A percentile compares a stretch with the other conserved stretches of the same genome.
Evolutionary conservation across 2,329 filamentous ascomycete species (phyloP).

Genomic region (Trichoderma guizhouense): DNA sequence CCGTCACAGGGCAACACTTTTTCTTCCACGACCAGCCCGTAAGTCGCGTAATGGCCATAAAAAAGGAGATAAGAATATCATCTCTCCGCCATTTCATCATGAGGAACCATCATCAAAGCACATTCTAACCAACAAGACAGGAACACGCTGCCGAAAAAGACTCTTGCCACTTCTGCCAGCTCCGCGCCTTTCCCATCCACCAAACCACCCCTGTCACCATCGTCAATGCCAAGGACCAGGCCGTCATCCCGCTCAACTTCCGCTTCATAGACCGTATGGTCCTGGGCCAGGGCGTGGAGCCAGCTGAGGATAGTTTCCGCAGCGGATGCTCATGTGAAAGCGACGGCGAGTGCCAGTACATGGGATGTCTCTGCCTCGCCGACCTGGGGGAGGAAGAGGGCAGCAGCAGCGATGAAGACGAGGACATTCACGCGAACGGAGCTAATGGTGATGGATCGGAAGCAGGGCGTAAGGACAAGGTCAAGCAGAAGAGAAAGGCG

Average conservation of each 20-base stretch:
- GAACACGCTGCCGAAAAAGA: slow-evolving; percentile 35
- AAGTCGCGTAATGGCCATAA: background rate
- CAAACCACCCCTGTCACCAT: slow-evolving; percentile 55
- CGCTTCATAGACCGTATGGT: slow-evolving; percentile 64
- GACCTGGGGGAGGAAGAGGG: slow-evolving; percentile 54
- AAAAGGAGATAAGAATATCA: background rate
- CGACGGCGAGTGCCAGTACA: slow-evolving; percentile 64
- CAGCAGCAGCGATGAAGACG: slow-evolving; percentile 37
- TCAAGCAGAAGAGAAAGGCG: slow-evolving; percentile 26
- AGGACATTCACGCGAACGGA: background rate
- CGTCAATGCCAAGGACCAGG: slow-evolving; percentile 59
- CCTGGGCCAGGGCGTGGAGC: slow-evolving; percentile 56
- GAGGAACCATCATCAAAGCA: background rate
- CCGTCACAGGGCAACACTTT: slow-evolving; percentile 46
- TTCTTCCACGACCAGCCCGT: slow-evolving; percentile 44
- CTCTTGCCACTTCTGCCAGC: slow-evolving; percentile 60
- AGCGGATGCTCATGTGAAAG: slow-evolving; percentile 65
- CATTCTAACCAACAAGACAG: background rate
- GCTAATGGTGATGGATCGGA: background rate
- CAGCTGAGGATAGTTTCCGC: slow-evolving; percentile 59
- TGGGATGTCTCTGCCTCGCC: slow-evolving; percentile 66
- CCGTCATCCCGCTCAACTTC: slow-evolving; percentile 59
- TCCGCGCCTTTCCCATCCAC: slow-evolving; percentile 52
- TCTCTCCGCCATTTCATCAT: background rate
- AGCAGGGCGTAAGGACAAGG: slow-evolving; percentile 32